Evolutionary conservation across 495 filamentous ascomycete species (phyloP), one percentile per base, ranked within the genome.

Genomic region (Aspergillus sparsus): DNA sequence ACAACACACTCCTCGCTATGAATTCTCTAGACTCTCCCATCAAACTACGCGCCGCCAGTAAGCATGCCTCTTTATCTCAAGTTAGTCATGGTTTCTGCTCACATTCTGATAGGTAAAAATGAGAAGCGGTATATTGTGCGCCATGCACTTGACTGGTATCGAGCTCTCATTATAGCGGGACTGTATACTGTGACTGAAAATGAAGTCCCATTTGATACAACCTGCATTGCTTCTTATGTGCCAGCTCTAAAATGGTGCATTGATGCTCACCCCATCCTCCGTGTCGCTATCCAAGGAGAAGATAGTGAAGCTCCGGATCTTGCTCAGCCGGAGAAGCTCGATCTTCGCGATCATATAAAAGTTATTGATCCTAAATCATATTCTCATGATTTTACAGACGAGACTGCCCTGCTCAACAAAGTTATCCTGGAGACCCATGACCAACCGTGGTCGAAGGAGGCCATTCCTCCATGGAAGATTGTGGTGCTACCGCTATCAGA

Each of bases 161-260:
- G 54, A n/a, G 53, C 55, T 6, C 16, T 67, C 10, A 49, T 62
- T n/a, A 52, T 67, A 2, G 41, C 53, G 10, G 62, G 62, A 2
- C n/a, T 64, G 12, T 67, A 67, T 31, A 61, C 49, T 9, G 13
- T 32, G 9, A 7, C 54, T 1, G 10, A 57, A 35, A 37, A 49
- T 6, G 34, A 60, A 3, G 0, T 5, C 13, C 31, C 27, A 2
- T 34, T 66, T 41, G 47, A 63, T 47, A 21, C 53, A 15, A 47
- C 7, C 15, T 34, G 31, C 42, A 32, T 55, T 18, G 11, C 39
- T 18, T 49, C 58, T 21, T 65, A 59, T 34, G 47, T 60, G 6
- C 58, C 62, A 5, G 55, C 62, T 11, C 36, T 67, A 39, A 65
- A 67, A 59, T 35, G n/a, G 15, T 67, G 65, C 47, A 55, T 67